phyloP scores from a whole-genome alignment of 495 filamentous ascomycete species.

The Hypoxylon rickii region DNA sequence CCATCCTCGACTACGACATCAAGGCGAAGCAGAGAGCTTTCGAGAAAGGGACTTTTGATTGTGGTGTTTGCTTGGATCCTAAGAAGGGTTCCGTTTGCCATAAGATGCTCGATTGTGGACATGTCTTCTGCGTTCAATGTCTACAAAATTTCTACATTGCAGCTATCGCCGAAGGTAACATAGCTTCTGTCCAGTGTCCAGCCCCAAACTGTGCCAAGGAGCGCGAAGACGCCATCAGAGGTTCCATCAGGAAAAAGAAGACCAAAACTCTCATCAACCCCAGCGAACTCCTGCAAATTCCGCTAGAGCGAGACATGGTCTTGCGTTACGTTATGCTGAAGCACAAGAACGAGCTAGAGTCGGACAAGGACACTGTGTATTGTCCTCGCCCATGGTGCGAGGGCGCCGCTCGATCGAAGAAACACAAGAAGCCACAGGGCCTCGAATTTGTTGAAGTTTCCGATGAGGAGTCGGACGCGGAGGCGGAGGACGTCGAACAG shows the following conservation, averaged over 20 bases:
- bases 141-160: slow-evolving; percentile 87
- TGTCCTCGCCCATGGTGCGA: slow-evolving; percentile 95
- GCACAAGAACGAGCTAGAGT: slow-evolving; percentile 87
- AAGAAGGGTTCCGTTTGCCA: slow-evolving; percentile 88
- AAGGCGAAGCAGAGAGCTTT: slow-evolving; percentile 74
- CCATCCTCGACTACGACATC: slow-evolving; percentile 78
- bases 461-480: slow-evolving; percentile 52
- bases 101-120: slow-evolving; percentile 74
- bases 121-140: slow-evolving; percentile 88
- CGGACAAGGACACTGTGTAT: slow-evolving; percentile 90
- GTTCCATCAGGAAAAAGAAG: slow-evolving; percentile 43
- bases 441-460: slow-evolving; percentile 52
- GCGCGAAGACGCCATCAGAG: slow-evolving; percentile 38
- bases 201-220: slow-evolving; percentile 75
- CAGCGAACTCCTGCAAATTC: slow-evolving; percentile 86
- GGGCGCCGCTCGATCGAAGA: slow-evolving; percentile 81
- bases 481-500: slow-evolving; percentile 42
- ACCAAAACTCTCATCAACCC: slow-evolving; percentile 73
- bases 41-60: slow-evolving; percentile 84
- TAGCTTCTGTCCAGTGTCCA: slow-evolving; percentile 76
- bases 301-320: slow-evolving; percentile 70
- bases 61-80: slow-evolving; percentile 86
- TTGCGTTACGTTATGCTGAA: slow-evolving; percentile 87
- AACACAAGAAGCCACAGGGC: slow-evolving; percentile 70
- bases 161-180: slow-evolving; percentile 83